Base-by-base conservation (phyloP, 805 yeast genomes). In the Nakazawaea laoshanensis region DNA sequence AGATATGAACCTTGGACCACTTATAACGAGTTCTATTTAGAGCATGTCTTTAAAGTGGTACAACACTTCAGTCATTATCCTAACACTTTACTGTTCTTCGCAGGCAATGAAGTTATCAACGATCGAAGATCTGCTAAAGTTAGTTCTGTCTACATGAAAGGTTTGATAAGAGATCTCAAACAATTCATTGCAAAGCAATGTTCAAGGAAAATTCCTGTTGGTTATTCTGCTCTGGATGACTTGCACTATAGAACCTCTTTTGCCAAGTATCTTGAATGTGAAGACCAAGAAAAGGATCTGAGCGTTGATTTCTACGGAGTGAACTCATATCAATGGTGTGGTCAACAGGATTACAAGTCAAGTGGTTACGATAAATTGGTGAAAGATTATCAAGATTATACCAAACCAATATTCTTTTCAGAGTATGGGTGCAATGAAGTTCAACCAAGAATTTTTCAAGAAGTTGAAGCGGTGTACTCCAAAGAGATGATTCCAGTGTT, bases 151-250 rank as follows among this genome's bases (percentile, higher is more conserved):
- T 89, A 75, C 49, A 63, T 89, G 27, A 85, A 86, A 47, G 87
- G 84, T 0, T 67, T 88, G 19, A 63, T 86, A 4, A 64, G 89
- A 30, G 96, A 89, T 55, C 70, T 89, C 61, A 88, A 88, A 53
- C 58, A 59, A 19, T 89, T 81, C 50, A 76, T 85, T 40, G 50
- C 58, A 7, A 46, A 51, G 18, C 72, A 84, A 46, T 55, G 75
- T 3, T 68, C 74, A 2, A 67, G 98, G 35, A 47, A 48, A 10
- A 71, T 89, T 12, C 97, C 97, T 1, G 84, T 89, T 23, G 97
- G 97, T 1, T 89, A 89, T 53, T 86, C 96, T 0, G 96, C 97
- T 0, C 97, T 96, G 1, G 97, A 89, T 57, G 96, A 88, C 48
- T 65, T 88, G 39, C 57, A 65, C 32, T 88, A 72, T 55, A 65